Evolutionary conservation across 768 basidiomycete species (phyloP), one percentile per base, ranked within the genome.

Genomic region (Boletus speciosus): DNA sequence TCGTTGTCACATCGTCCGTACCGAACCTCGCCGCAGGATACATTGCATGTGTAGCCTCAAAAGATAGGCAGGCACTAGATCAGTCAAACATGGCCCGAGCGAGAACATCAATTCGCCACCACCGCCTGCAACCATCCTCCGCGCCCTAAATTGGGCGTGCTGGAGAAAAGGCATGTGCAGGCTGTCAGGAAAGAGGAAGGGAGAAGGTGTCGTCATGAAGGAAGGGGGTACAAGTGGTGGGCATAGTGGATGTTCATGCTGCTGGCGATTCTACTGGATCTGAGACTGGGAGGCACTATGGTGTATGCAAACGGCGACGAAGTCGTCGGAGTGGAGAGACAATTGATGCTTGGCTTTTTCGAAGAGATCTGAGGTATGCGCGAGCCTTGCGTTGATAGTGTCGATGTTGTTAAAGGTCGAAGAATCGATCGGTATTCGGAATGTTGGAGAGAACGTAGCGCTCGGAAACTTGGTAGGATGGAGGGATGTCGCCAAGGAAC

Each of bases 61-160:
- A 32, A 15, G n/a, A 29, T 19, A 6, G 5, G 1, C 5, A 29
- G 11, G 3, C 2, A 35, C 42, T 47, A 41, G 31, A 52, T 35
- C 35, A 5, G 12, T 42, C 19, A 23, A 49, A 60, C 7, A 14
- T 47, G 32, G 44, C 44, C 49, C 15, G 7, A 25, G 37, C 5
- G 34, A 19, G 34, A 60, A 52, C 25, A 35, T 12, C 27, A 1
- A 5, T 3, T 36, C 11, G 25, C 49, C 59, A 42, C 59, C 54
- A 52, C 50, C 25, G 42, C 59, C 54, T 11, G 31, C 47, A 21
- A 57, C 36, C 47, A 25, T 40, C 45, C 59, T 51, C 59, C 43
- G 59, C 59, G 54, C 59, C 59, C 54, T 51, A 37, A 37, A 47
- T 25, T 56, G 49, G 59, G 59, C 54, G 54, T 46, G 29, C 59